A percentile compares a stretch with the other conserved stretches of the same genome.
These are phyloP conservation scores for Pisolithus sp. DNA, from an alignment of 768 basidiomycete genomes.

Conservation along the genomic window DNA sequence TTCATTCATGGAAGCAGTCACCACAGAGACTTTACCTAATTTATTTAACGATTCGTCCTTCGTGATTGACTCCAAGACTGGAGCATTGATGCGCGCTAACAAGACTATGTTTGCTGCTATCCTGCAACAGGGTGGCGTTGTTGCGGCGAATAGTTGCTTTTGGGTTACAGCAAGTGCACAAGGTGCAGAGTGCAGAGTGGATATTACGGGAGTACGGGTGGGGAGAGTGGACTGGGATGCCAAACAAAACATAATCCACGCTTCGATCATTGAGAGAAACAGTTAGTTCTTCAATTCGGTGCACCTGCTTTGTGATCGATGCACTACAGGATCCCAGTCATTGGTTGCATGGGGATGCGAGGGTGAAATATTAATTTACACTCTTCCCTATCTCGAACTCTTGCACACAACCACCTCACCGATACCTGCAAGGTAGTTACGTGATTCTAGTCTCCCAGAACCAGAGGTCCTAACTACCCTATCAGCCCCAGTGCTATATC, in stretches of 20 bases:
- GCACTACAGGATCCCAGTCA: constrained; percentile 40
- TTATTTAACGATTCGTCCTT: constrained; percentile 44
- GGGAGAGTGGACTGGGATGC: constrained; percentile 65
- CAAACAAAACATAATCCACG: constrained; percentile 41
- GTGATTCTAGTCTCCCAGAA: not conserved
- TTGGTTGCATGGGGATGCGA: constrained; percentile 52
- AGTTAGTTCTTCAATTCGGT: constrained; percentile 35
- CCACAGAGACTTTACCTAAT: constrained; percentile 36
- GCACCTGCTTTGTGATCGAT: not conserved
- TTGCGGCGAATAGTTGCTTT: constrained; percentile 23
- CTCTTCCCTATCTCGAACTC: constrained; percentile 56
- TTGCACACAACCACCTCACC: constrained; percentile 38
- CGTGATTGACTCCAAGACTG: constrained; percentile 51
- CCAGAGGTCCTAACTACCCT: not conserved
- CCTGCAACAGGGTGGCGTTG: constrained; percentile 16
- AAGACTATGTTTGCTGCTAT: constrained; percentile 37
- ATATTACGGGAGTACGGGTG: constrained; percentile 61
- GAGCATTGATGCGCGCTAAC: constrained; percentile 38
- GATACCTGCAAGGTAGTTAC: constrained; percentile 1
- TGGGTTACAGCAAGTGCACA: constrained; percentile 53
- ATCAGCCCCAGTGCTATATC: constrained; percentile 27
- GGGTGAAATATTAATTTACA: constrained; percentile 47
- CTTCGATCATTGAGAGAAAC: constrained; percentile 54
- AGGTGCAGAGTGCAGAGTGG: constrained; percentile 48
- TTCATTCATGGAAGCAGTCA: constrained; percentile 28